Evolutionary conservation across 2,329 filamentous ascomycete species (phyloP).

Genomic region (Xylariaceae sp.): DNA sequence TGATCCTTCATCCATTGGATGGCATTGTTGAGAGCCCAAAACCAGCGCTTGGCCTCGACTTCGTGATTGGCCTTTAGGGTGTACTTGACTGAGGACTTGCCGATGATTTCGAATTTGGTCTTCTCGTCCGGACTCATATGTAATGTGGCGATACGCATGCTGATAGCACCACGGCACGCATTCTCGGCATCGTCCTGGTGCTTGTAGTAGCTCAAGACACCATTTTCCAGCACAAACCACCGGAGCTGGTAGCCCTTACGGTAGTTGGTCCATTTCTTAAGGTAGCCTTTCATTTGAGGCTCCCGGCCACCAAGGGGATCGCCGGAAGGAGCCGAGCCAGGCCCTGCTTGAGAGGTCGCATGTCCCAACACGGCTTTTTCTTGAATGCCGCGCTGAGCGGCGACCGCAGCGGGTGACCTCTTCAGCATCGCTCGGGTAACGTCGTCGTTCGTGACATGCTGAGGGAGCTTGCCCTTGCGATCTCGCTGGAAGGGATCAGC

Average conservation of each 20-base stretch:
- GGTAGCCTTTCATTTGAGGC: constrained; percentile 95
- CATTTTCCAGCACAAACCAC: constrained; percentile 97
- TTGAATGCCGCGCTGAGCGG: constrained; percentile 90
- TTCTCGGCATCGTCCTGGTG: constrained; percentile 96
- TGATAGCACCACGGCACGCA: constrained; percentile 94
- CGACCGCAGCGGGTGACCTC: constrained; percentile 86
- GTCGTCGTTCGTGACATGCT: constrained; percentile 95
- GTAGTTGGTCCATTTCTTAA: constrained; percentile 99
- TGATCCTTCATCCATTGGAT: constrained; percentile 99
- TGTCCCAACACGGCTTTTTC: constrained; percentile 93
- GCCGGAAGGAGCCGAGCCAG: constrained; percentile 43
- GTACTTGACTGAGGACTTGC: constrained; percentile 98
- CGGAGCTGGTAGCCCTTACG: constrained; percentile 92
- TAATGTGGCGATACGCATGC: constrained; percentile 92
- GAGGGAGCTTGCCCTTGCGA: constrained; percentile 88
- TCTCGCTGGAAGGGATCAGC: constrained; percentile 94
- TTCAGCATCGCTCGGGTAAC: constrained; percentile 82
- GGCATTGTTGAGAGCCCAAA: constrained; percentile 97
- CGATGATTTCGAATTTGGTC: constrained; percentile 93
- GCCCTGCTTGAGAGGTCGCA: constrained; percentile 46
- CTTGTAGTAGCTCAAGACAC: constrained; percentile 97
- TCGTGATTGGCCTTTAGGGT: constrained; percentile 96
- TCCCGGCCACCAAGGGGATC: constrained; percentile 71
- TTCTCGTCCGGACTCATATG: constrained; percentile 97
- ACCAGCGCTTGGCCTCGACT: constrained; percentile 97